Base-by-base conservation (phyloP, 2,329 filamentous ascomycete species). In the Colletotrichum eremochloae region DNA sequence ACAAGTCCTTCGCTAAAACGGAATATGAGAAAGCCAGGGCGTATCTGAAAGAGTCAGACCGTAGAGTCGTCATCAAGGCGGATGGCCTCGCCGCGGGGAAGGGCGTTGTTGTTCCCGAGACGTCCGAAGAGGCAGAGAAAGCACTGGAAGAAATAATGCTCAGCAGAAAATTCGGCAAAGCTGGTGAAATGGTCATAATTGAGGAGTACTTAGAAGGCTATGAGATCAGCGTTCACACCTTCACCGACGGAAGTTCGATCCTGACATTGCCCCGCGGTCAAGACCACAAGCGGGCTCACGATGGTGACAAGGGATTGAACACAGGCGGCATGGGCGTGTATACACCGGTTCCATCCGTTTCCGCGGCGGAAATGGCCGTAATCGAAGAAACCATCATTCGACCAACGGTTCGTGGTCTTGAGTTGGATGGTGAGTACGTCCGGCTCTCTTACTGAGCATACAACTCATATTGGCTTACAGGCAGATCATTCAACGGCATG, bases 291-390 rank as follows among this genome's bases (percentile, higher is more conserved):
- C 90, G 95, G 74, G 95, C 97, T 75, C 93, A 93, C 65, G 96
- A 99, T 78, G 94, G 93, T 67, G 96, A 98, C 80, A 88, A 90
- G 62, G 96, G 96, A 1, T 94, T 95, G 48, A 98, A 98, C 84
- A 98, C 96, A 2, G 96, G 96, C 72, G 96, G 96, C 52, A 98
- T 98, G 96, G 96, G 96, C 63, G 97, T 95, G 80, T 98, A 98
- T 82, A 95, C 95, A 20, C 94, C 94, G n/a, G 97, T 95, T 1
- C 93, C 90, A 75, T 92, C 95, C 77, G 91, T 92, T 40, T 93
- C 92, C 0, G 89, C 91, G 63, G 90, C 92, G 73, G 86, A 97
- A n/a, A 88, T 96, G 24, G 92, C 92, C 24, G 87, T 91, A 73
- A 91, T 99, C 73, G 92, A 98, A 79, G 87, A 87, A 68, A 93